phyloP scores from a whole-genome alignment of 371 early-diverging fungal species.

The Mortierella sp. region DNA sequence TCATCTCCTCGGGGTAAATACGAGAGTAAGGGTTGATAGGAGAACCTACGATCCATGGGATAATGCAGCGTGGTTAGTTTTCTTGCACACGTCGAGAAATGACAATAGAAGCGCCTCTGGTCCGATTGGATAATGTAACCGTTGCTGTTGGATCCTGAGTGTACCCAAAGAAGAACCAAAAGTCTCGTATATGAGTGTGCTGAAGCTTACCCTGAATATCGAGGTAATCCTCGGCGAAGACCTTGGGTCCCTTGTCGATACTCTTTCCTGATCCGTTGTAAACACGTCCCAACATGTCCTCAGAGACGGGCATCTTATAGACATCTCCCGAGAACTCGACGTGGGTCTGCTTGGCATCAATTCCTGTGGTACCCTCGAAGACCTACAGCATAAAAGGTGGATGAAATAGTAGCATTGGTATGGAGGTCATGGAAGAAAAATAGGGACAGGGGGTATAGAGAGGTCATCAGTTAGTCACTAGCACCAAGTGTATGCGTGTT shows the following conservation, averaged over 20 bases:
- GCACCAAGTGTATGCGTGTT: background rate
- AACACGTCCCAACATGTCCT: slow-evolving; percentile 99
- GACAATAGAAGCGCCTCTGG: background rate
- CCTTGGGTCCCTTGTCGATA: slow-evolving; percentile 99
- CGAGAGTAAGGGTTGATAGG: slow-evolving; percentile 99
- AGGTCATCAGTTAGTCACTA: slow-evolving; percentile 8
- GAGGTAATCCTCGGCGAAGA: slow-evolving; percentile 99
- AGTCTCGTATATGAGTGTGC: background rate
- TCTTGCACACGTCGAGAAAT: background rate
- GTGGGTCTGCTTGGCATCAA: slow-evolving; percentile 98
- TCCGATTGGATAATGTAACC: background rate
- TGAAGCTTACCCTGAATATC: slow-evolving; percentile 93
- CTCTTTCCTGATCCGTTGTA: slow-evolving; percentile 99
- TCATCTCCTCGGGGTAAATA: slow-evolving; percentile 99
- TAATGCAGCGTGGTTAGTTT: background rate
- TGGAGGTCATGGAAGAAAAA: background rate
- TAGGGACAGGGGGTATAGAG: background rate
- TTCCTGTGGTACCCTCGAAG: slow-evolving; percentile 99
- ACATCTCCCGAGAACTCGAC: slow-evolving; percentile 99
- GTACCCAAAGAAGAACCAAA: background rate
- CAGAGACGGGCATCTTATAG: slow-evolving; percentile 98
- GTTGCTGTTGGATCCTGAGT: background rate
- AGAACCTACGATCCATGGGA: slow-evolving; percentile 69
- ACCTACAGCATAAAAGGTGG: slow-evolving; percentile 78
- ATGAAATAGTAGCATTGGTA: background rate